These are phyloP conservation scores for Malassezia furfur DNA, from an alignment of 1,284 basidiomycete genomes.

Conservation along the genomic window DNA sequence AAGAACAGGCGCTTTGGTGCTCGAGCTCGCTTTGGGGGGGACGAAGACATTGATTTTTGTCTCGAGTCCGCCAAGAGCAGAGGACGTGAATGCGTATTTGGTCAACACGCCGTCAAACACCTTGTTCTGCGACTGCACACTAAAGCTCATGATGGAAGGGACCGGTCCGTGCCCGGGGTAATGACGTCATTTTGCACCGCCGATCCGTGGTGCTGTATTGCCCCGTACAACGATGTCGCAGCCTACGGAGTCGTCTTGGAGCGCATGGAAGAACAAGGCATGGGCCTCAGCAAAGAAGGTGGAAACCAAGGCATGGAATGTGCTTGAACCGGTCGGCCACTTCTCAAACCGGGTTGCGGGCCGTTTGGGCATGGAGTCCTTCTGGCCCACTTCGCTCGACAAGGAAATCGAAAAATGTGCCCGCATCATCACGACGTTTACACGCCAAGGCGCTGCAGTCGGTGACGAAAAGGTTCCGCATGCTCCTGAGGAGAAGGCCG, in stretches of 20 bases:
- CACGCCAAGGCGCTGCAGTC: conserved; percentile 24
- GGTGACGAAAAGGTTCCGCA: conserved; percentile 10
- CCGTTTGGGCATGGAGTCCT: conserved; percentile 36
- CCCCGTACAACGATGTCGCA: not conserved
- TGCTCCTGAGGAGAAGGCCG: not conserved
- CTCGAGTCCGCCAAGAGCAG: conserved; percentile 66
- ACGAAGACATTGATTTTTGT: conserved; percentile 85
- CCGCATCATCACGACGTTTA: conserved; percentile 39
- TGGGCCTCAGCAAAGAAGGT: conserved; percentile 28
- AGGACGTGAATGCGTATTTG: conserved; percentile 50
- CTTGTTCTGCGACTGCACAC: conserved; percentile 22
- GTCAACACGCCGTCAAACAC: conserved; percentile 26
- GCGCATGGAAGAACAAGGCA: conserved; percentile 15
- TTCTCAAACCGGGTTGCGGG: conserved; percentile 29
- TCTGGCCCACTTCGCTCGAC: conserved; percentile 36
- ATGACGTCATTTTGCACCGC: not conserved
- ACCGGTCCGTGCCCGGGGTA: not conserved
- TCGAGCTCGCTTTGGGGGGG: conserved; percentile 56
- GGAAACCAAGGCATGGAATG: conserved; percentile 33
- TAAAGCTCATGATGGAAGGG: conserved; percentile 21
- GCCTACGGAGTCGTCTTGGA: not conserved
- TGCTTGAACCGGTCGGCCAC: conserved; percentile 25
- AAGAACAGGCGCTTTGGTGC: conserved; percentile 61
- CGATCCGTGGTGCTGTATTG: not conserved
- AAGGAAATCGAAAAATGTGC: conserved; percentile 42